Evolutionary conservation across 225 moss, liverwort and hornwort genomes (phyloP), one percentile per base, ranked within the genome.

Genomic region (Lunularia cruciata): DNA sequence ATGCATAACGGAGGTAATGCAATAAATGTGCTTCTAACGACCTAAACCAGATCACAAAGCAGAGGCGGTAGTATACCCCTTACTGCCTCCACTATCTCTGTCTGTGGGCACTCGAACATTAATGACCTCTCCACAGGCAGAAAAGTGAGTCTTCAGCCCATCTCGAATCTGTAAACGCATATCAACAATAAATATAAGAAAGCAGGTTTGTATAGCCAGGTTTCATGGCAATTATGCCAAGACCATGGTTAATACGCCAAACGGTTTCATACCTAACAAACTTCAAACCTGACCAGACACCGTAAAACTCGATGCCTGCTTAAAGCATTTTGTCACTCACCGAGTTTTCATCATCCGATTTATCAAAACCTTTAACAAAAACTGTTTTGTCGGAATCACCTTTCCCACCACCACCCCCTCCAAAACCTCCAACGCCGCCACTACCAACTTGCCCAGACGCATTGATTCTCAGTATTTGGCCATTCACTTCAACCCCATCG

Each of bases 331-430:
- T n/a, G n/a, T n/a, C n/a, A 65, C 81, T 81, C 78, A 96, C 95
- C 69, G 75, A 60, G 25, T 72, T 80, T 78, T 92, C 92, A 31
- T 83, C 82, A 31, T 78, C 74, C 5, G 28, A 80, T 52, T 80
- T 90, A 57, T 92, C 90, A 37, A 96, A 96, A 27, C 95, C 95
- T 65, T 82, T 79, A 0, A 92, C 88, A 45, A 63, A 96, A 1
- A 80, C 77, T 27, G 92, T 90, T 40, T 73, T 75, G 33, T 81
- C 95, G 38, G 75, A 68, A 57, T 74, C 81, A 13, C 77, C 77
- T 53, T 33, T 26, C 22, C 71, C 59, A 27, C 76, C 51, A 3
- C 27, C 68, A 37, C 57, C 65, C 31, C 71, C 43, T 47, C 80
- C 80, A 38, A 59, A 60, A 0, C 69, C 63, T 2, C 73, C 73